Percentiles rank a stretch among this genome's conserved stretches.
Evolutionary conservation across 495 filamentous ascomycete genomes (phyloP).

Genomic region (Annulohypoxylon stygium): DNA sequence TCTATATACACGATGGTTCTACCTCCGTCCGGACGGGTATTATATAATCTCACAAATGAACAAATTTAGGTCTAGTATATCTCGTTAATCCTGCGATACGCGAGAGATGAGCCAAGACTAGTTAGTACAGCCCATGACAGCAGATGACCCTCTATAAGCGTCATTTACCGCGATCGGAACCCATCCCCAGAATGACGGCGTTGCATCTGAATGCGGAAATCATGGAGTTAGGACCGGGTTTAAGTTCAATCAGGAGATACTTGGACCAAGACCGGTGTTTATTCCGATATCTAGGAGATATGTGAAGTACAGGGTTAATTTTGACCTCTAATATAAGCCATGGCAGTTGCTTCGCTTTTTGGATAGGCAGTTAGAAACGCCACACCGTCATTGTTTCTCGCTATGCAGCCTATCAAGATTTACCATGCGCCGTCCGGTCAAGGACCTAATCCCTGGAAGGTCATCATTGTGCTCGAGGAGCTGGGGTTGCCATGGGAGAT

Average conservation of each 20-base stretch:
- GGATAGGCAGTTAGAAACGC: neutral
- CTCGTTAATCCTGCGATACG: neutral
- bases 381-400: neutral
- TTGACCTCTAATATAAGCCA: neutral
- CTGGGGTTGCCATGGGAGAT: constrained; percentile 67
- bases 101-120: neutral
- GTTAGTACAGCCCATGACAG: neutral
- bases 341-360: neutral
- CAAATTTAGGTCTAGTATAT: neutral
- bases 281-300: neutral
- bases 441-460: constrained; percentile 76
- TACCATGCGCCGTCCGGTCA: constrained; percentile 53
- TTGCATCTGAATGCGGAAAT: neutral
- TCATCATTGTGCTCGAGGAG: constrained; percentile 70
- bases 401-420: constrained; percentile 46
- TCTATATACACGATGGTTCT: neutral
- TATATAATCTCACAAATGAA: neutral
- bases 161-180: neutral
- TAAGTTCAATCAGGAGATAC: neutral
- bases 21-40: neutral
- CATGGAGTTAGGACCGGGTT: constrained; percentile 1
- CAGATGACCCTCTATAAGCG: neutral
- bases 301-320: neutral
- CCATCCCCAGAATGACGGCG: neutral
- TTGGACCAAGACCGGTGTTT: neutral